Evolutionary conservation across 1,284 basidiomycete species (phyloP), one percentile per base, ranked within the genome.

Genomic region (Ustilago lituana): DNA sequence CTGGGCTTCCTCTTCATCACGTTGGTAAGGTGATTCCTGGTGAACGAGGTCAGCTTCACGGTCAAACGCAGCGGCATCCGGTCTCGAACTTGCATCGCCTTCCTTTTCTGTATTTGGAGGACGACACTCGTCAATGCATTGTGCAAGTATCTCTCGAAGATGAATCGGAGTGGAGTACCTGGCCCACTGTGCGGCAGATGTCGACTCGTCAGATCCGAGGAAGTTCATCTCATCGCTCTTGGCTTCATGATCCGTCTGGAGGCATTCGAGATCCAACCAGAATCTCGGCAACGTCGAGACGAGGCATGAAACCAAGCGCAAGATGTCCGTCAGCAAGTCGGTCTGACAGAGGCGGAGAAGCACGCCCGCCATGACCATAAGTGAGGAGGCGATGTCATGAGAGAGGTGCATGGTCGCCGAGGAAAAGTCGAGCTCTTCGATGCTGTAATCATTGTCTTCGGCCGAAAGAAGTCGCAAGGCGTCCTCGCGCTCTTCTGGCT

Each of bases 301-400:
- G n/a, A 63, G 48, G 23, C 60, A 58, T 24, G 60, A 39, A 8
- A 52, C 56, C 47, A 69, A 38, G 5, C 55, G 51, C 48, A 77
- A 49, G 11, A 70, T 54, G n/a, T 70, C 57, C 7, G 46, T 36
- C n/a, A 76, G 37, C 15, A 57, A 36, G 23, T 74, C 61, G 15
- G 53, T 57, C 50, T 67, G 63, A 39, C 58, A 61, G 6, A 66
- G 17, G 5, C 70, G 61, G 33, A 75, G 48, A 31, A 74, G 40
- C 0, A 77, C 37, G 3, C 69, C 73, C 4, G 61, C 54, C 49
- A 73, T 56, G 22, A 49, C 37, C 46, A 66, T 52, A 10, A 77
- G 38, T 5, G 66, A 47, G 4, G 55, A 55, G 2, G 75, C 75
- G 12, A 71, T 50, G 5, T 53, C 58, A 27, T 58, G 49, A 0